Percentiles rank a stretch among this genome's conserved stretches.
Evolutionary conservation across 257 asterid genomes (phyloP).

Genomic region (Lavandula angustifolia): DNA sequence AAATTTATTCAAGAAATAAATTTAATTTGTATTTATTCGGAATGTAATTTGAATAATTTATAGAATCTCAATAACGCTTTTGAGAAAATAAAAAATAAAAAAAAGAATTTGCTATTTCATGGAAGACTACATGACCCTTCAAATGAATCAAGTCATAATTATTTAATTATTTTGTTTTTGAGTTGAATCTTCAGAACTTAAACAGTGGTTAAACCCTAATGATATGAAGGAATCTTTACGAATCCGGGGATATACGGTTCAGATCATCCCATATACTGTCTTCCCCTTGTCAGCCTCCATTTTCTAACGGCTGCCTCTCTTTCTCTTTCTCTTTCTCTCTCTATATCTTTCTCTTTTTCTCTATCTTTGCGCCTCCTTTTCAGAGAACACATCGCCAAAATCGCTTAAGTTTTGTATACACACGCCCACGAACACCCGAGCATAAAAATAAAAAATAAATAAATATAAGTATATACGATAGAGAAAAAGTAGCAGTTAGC

Average conservation of each 20-base stretch:
- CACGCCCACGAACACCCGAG: not conserved
- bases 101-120: no score
- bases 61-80: no score
- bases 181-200: constrained; percentile 33
- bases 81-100: no score
- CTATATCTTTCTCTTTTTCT: not conserved
- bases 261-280: constrained; percentile 23
- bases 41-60: no score
- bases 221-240: constrained; percentile 39
- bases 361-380: constrained; percentile 27
- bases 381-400: not conserved
- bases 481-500: constrained; percentile 16
- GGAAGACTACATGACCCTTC: no score
- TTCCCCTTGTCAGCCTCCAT: constrained; percentile 31
- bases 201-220: constrained; percentile 43
- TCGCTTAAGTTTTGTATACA: not conserved
- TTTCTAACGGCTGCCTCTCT: constrained; percentile 29
- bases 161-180: not conserved
- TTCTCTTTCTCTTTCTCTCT: constrained; percentile 10
- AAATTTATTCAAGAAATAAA: no score
- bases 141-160: no score
- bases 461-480: not conserved
- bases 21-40: no score
- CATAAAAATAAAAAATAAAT: no score
- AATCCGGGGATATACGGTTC: constrained; percentile 36